Percentiles rank a stretch among this genome's conserved stretches.
Conservation (phyloP, 192 early-diverging fungal genomes). For the Tieghemiomyces parasiticus region DNA sequence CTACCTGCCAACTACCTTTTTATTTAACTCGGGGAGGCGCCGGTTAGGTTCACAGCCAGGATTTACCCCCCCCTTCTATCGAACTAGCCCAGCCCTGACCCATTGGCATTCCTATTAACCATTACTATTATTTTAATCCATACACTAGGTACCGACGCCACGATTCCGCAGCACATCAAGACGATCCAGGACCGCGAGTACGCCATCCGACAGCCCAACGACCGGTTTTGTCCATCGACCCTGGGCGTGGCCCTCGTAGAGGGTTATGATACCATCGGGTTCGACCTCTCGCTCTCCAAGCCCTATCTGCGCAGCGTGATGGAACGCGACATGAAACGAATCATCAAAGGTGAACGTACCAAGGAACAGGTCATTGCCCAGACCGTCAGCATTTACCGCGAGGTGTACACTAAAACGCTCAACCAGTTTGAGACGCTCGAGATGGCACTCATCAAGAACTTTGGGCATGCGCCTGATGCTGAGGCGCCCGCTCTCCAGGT, state of each 20-base stretch:
- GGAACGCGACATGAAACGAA: constrained; percentile 60
- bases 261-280: constrained; percentile 75
- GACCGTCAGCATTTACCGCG: constrained; percentile 47
- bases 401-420: constrained; percentile 43
- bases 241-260: constrained; percentile 75
- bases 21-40: no score
- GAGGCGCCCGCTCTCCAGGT: not conserved
- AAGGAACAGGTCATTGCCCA: constrained; percentile 55
- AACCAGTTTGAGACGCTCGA: constrained; percentile 32
- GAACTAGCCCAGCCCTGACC: no score
- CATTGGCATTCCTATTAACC: no score
- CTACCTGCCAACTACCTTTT: no score
- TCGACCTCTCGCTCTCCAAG: constrained; percentile 77
- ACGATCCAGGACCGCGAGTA: constrained; percentile 84
- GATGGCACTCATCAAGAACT: constrained; percentile 20
- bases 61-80: no score
- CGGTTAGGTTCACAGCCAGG: no score
- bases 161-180: constrained; percentile 91
- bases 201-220: constrained; percentile 43
- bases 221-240: constrained; percentile 52
- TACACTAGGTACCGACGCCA: constrained; percentile 91
- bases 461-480: constrained; percentile 14
- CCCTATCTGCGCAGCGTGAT: constrained; percentile 75
- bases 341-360: constrained; percentile 47
- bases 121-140: no score